Conservation (phyloP, 2,329 filamentous ascomycete genomes). For the Zasmidium cellare region DNA sequence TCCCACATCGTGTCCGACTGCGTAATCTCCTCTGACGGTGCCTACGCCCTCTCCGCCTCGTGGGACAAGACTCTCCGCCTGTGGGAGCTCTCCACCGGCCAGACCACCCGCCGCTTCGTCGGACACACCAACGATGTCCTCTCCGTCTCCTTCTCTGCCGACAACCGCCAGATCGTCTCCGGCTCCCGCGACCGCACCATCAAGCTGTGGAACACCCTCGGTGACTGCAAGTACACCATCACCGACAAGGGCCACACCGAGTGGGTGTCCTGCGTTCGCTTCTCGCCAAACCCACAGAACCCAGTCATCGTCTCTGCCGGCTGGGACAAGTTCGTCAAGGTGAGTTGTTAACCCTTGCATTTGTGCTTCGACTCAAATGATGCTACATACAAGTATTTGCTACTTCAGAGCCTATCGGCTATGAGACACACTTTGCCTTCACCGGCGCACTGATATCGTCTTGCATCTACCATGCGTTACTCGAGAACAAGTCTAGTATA, state of each 20-base stretch:
- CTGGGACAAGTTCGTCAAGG: constrained; percentile 99
- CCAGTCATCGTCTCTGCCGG: constrained; percentile 97
- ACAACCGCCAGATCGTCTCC: constrained; percentile 99
- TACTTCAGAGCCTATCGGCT: constrained; percentile 98
- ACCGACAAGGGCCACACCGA: constrained; percentile 99
- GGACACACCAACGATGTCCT: constrained; percentile 99
- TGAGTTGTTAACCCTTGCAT: constrained; percentile 53
- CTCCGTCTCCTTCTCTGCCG: constrained; percentile 99
- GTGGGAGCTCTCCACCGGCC: constrained; percentile 97
- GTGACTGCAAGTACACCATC: constrained; percentile 99
- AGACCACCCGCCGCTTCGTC: constrained; percentile 96
- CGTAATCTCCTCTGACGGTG: constrained; percentile 99
- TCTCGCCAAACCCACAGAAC: constrained; percentile 99
- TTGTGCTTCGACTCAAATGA: constrained; percentile 62
- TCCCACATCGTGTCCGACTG: constrained; percentile 99
- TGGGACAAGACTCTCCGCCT: constrained; percentile 99
- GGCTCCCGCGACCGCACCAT: constrained; percentile 97
- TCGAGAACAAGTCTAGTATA: neutral
- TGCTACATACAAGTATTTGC: constrained; percentile 98
- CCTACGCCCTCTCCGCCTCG: constrained; percentile 96
- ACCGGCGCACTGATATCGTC: constrained; percentile 76
- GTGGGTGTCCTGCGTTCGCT: constrained; percentile 99
- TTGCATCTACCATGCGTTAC: neutral
- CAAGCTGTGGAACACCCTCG: constrained; percentile 99
- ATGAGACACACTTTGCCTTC: constrained; percentile 84